Conservation (phyloP, 805 yeast genomes). For the Scheffersomyces stipitis region DNA sequence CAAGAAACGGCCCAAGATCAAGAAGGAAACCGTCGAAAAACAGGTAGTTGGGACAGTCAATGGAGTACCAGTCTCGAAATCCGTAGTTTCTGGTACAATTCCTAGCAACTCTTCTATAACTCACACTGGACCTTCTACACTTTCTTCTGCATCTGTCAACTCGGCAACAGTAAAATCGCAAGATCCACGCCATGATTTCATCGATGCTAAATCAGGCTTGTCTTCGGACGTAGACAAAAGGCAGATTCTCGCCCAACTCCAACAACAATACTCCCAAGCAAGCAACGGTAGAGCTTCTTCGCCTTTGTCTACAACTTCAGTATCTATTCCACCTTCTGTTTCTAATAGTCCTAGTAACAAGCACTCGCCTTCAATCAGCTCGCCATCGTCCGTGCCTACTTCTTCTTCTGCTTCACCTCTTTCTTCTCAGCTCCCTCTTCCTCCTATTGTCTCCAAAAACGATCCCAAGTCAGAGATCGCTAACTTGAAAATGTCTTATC, state of each 20-base stretch:
- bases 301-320: neutral
- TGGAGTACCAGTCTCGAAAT: too few relatives aligned
- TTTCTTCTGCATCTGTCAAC: neutral
- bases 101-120: too few relatives aligned
- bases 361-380: neutral
- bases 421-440: neutral
- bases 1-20: constrained; percentile 12
- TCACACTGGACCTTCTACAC: neutral
- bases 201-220: neutral
- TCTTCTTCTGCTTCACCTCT: neutral
- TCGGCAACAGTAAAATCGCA: too few relatives aligned
- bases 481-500: constrained; percentile 30
- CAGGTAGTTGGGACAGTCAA: neutral
- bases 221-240: neutral
- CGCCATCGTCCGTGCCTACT: neutral
- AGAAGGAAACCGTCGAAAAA: constrained; percentile 3
- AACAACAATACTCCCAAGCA: constrained; percentile 3
- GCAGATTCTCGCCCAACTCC: constrained; percentile 7
- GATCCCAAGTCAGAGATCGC: constrained; percentile 14
- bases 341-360: neutral
- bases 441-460: neutral
- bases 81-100: too few relatives aligned
- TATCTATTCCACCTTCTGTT: neutral
- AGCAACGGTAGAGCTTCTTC: neutral
- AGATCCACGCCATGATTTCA: neutral